A percentile compares a stretch with the other conserved stretches of the same genome.
Evolutionary conservation across 129 eudicot genomes (phyloP).

Genomic region (Oenanthe sinensis): DNA sequence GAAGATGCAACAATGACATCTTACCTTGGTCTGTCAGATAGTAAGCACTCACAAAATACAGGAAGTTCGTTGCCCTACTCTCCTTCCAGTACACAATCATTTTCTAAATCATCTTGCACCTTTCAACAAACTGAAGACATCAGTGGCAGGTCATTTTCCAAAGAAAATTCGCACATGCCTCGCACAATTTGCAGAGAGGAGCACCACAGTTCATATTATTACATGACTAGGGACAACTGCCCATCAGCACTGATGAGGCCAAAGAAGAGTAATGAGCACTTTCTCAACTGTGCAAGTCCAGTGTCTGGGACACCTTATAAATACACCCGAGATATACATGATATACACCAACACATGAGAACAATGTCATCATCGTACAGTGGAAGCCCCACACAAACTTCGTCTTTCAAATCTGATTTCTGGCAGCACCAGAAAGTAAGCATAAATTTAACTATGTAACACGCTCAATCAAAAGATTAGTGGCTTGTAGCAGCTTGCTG

Average conservation of each 20-base stretch:
- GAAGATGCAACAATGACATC: conserved; percentile 60
- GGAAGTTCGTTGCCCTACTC: conserved; percentile 23
- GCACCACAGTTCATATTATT: conserved; percentile 53
- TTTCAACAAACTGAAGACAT: conserved; percentile 27
- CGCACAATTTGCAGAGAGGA: conserved; percentile 53
- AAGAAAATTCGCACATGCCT: conserved; percentile 24
- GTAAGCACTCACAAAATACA: conserved; percentile 17
- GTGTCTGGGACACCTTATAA: conserved; percentile 18
- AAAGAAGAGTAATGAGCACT: conserved; percentile 24
- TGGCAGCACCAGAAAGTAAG: conserved; percentile 34
- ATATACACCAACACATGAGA: conserved; percentile 14
- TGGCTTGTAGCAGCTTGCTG: not conserved
- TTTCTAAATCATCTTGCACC: conserved; percentile 22
- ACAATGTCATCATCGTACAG: conserved; percentile 18
- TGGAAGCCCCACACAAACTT: conserved; percentile 15
- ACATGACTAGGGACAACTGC: conserved; percentile 33
- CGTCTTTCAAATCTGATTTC: conserved; percentile 10
- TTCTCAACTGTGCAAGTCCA: conserved; percentile 20
- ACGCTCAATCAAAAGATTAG: not conserved
- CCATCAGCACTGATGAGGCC: conserved; percentile 30
- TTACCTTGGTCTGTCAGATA: conserved; percentile 18
- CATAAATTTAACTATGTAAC: not conserved
- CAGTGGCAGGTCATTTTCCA: conserved; percentile 23
- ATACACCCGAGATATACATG: conserved; percentile 9
- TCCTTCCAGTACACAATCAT: conserved; percentile 15